Percentiles rank a stretch among this genome's conserved stretches.
Conservation (phyloP, 768 basidiomycete genomes). For the Mycena vulgaris region DNA sequence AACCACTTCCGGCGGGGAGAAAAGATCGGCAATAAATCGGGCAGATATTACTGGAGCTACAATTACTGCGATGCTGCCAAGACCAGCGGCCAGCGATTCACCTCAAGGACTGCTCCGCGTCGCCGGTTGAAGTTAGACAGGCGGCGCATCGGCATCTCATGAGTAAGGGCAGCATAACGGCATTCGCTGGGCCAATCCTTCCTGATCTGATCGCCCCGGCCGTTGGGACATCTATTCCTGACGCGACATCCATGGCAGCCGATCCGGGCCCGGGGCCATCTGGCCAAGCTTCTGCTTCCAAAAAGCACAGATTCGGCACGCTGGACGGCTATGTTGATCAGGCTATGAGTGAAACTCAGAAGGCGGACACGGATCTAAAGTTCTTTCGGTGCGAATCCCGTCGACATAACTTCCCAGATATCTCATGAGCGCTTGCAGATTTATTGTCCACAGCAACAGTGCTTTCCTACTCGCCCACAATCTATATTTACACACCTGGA, state of each 20-base stretch:
- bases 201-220: no score
- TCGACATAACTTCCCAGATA: neutral
- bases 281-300: neutral
- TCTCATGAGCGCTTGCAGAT: neutral
- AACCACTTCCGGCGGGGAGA: neutral
- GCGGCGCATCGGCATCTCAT: neutral
- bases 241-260: neutral
- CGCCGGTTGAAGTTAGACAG: neutral
- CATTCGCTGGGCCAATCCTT: neutral
- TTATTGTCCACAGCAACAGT: neutral
- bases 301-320: neutral
- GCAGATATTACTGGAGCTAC: neutral
- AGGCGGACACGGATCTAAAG: neutral
- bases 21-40: neutral
- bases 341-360: neutral
- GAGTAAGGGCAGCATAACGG: neutral
- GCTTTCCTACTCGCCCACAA: neutral
- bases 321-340: constrained; percentile 1
- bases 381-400: neutral
- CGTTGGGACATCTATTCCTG: no score
- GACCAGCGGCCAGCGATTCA: neutral
- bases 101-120: neutral
- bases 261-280: neutral
- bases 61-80: neutral
- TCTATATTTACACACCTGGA: neutral